Percentiles rank a stretch among this genome's conserved stretches.
These are phyloP conservation scores for Clarireedia paspali DNA, from an alignment of 2,329 filamentous ascomycete genomes.

Conservation along the genomic window DNA sequence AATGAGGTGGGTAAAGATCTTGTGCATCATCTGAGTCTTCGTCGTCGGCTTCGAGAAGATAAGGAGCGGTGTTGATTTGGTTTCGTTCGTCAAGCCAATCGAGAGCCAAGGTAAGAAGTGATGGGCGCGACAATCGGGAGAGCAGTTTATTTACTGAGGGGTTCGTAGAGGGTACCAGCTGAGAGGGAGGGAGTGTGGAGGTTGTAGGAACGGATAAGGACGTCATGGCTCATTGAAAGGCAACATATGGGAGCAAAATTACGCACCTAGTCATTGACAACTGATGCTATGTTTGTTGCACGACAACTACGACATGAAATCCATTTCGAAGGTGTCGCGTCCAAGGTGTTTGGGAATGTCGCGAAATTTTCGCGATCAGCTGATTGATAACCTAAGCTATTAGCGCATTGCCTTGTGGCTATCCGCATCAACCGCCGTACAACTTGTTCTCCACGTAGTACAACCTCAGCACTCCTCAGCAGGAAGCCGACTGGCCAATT, in stretches of 20 bases:
- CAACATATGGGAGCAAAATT: too few species aligned
- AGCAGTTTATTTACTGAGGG: slow-evolving; percentile 59
- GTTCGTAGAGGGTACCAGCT: slow-evolving; percentile 60
- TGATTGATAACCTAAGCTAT: background rate
- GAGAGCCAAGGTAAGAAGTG: slow-evolving; percentile 63
- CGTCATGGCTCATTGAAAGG: background rate
- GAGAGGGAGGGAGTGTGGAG: slow-evolving; percentile 61
- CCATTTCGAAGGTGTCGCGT: too few species aligned
- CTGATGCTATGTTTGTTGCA: too few species aligned
- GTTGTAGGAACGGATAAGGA: slow-evolving; percentile 59
- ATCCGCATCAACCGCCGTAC: too few species aligned
- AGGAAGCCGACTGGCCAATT: too few species aligned
- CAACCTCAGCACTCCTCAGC: too few species aligned
- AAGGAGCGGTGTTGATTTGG: slow-evolving; percentile 50
- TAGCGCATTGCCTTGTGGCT: too few species aligned
- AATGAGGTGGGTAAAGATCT: slow-evolving; percentile 62
- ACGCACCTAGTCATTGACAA: too few species aligned
- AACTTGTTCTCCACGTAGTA: too few species aligned
- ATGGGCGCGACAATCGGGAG: slow-evolving; percentile 60
- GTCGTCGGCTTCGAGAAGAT: slow-evolving; percentile 37
- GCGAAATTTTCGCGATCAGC: slow-evolving; percentile 7
- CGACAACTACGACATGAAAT: too few species aligned
- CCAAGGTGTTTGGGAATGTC: background rate
- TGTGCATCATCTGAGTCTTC: slow-evolving; percentile 48
- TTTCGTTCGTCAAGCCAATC: slow-evolving; percentile 70